phyloP scores from a whole-genome alignment of 2,329 filamentous ascomycete species.

The Pseudogymnoascus sp. region DNA sequence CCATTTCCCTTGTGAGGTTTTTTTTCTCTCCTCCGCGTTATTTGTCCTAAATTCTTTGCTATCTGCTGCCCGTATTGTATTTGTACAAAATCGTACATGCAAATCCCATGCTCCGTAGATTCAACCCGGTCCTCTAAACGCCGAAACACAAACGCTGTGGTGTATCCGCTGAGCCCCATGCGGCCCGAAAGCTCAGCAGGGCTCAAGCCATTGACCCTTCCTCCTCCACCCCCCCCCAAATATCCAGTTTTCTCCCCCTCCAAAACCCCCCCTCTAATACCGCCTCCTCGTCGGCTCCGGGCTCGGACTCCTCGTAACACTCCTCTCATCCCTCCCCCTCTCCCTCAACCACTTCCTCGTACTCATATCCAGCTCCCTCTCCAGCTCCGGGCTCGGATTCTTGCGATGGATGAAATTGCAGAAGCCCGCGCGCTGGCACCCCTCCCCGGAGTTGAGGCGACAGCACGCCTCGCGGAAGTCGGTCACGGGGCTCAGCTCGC shows the following conservation, averaged over 20 bases:
- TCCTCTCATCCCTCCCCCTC: constrained; percentile 75
- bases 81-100: constrained; percentile 8
- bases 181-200: constrained; percentile 4
- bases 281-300: constrained; percentile 73
- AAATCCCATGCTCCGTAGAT: constrained; percentile 1
- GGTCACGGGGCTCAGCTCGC: constrained; percentile 91
- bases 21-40: background rate
- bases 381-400: constrained; percentile 81
- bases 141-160: constrained; percentile 4
- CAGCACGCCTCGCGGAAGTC: constrained; percentile 98
- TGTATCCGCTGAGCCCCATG: background rate
- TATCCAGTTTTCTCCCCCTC: background rate
- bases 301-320: constrained; percentile 71
- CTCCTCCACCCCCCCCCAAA: background rate
- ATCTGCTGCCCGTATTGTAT: constrained; percentile 7
- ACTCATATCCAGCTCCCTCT: constrained; percentile 73
- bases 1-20: background rate
- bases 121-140: constrained; percentile 1
- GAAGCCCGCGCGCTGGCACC: constrained; percentile 91
- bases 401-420: constrained; percentile 99
- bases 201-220: background rate
- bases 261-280: constrained; percentile 38
- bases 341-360: constrained; percentile 95
- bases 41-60: background rate
- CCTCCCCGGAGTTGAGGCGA: constrained; percentile 85